These are phyloP conservation scores for Kodamaea derodonti DNA, from an alignment of 1,139 yeast species.

Conservation along the genomic window DNA sequence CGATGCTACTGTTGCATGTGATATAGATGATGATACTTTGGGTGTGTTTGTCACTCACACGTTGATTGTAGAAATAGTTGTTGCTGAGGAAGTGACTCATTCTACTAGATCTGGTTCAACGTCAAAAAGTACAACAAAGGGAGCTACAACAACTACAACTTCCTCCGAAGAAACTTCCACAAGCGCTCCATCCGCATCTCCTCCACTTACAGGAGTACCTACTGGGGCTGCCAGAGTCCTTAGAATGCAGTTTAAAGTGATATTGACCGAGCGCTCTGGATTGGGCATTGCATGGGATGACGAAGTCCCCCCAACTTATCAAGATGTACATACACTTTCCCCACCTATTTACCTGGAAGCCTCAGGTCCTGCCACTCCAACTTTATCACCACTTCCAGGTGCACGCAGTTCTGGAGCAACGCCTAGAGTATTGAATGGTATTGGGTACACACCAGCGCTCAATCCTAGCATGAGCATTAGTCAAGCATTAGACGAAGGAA, in stretches of 20 bases:
- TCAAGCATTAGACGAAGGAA: conserved; percentile 31
- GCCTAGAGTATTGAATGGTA: conserved; percentile 42
- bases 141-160: background rate
- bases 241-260: conserved; percentile 86
- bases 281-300: conserved; percentile 98
- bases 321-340: conserved; percentile 72
- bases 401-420: conserved; percentile 20
- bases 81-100: conserved; percentile 79
- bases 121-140: background rate
- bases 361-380: conserved; percentile 21
- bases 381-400: conserved; percentile 11
- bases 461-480: conserved; percentile 24
- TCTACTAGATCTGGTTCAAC: background rate
- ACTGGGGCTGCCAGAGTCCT: conserved; percentile 95
- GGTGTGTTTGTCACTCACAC: conserved; percentile 77
- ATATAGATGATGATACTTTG: conserved; percentile 73
- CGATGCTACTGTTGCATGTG: conserved; percentile 69
- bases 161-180: conserved; percentile 5
- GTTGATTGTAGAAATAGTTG: conserved; percentile 80
- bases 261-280: conserved; percentile 85
- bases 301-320: conserved; percentile 96
- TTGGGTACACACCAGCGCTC: conserved; percentile 40
- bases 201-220: conserved; percentile 59
- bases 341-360: conserved; percentile 73
- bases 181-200: conserved; percentile 5